Conservation (phyloP, 148 eudicot genomes). For the Polygonum aviculare region DNA sequence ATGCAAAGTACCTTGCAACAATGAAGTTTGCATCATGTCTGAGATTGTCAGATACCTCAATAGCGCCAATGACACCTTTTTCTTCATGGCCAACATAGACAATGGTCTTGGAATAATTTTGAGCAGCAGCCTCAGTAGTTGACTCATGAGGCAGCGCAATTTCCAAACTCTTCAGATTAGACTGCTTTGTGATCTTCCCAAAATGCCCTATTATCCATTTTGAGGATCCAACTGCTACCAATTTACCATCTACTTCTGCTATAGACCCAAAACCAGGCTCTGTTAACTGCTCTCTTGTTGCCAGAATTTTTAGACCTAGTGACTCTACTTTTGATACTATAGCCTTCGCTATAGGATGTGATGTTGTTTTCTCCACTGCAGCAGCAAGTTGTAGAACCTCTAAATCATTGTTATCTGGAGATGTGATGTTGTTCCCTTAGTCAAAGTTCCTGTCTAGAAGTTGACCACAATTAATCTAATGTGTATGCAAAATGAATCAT, state of each 20-base stretch:
- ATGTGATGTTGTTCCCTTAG: slow-evolving; percentile 68
- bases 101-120: slow-evolving; percentile 53
- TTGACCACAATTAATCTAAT: slow-evolving; percentile 1
- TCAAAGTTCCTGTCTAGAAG: slow-evolving; percentile 89
- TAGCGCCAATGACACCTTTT: slow-evolving; percentile 84
- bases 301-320: slow-evolving; percentile 44
- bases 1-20: no score
- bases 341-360: slow-evolving; percentile 91
- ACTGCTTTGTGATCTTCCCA: slow-evolving; percentile 33
- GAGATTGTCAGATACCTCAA: slow-evolving; percentile 65
- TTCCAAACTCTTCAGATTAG: slow-evolving; percentile 42
- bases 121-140: slow-evolving; percentile 22
- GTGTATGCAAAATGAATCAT: not conserved
- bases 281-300: slow-evolving; percentile 61
- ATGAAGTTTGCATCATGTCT: slow-evolving; percentile 24
- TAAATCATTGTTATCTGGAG: no score
- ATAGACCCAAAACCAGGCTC: slow-evolving; percentile 93
- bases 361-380: slow-evolving; percentile 34
- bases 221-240: no score
- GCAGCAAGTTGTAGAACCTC: no score
- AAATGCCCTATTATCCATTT: slow-evolving; percentile 30
- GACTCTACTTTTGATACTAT: slow-evolving; percentile 72
- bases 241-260: slow-evolving; percentile 19
- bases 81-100: slow-evolving; percentile 90
- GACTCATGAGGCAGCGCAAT: slow-evolving; percentile 33